These are phyloP conservation scores for Clitopilus passeckerianus DNA, from an alignment of 768 basidiomycete species.

Conservation along the genomic window DNA sequence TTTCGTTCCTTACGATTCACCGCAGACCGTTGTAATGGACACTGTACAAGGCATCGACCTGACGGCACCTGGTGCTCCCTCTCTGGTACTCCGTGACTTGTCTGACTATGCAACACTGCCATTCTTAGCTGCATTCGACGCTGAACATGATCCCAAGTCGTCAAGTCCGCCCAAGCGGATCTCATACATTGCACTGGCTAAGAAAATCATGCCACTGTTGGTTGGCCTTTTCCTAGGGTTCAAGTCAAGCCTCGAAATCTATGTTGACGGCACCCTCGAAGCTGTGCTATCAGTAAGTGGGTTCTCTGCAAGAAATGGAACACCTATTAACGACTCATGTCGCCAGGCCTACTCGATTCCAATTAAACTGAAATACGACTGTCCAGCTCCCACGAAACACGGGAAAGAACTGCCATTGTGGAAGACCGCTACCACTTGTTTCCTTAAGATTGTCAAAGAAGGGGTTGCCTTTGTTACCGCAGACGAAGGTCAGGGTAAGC, in stretches of 20 bases:
- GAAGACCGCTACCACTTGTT: constrained; percentile 89
- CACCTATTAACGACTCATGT: background rate
- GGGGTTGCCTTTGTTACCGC: constrained; percentile 46
- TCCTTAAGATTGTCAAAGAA: constrained; percentile 70
- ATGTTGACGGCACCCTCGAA: constrained; percentile 80
- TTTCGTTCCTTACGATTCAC: background rate
- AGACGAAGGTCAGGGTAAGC: constrained; percentile 42
- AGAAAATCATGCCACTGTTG: constrained; percentile 81
- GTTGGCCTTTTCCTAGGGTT: constrained; percentile 73
- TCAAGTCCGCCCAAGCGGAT: constrained; percentile 56
- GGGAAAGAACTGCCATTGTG: constrained; percentile 87
- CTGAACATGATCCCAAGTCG: constrained; percentile 34
- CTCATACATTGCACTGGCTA: constrained; percentile 87
- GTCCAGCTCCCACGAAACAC: constrained; percentile 83
- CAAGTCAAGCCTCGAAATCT: constrained; percentile 57
- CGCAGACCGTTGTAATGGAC: constrained; percentile 67
- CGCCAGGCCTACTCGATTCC: constrained; percentile 92
- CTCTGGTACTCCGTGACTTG: constrained; percentile 76
- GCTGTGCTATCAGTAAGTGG: constrained; percentile 65
- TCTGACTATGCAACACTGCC: constrained; percentile 85
- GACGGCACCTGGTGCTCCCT: constrained; percentile 53
- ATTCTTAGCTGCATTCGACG: constrained; percentile 76
- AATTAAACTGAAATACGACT: constrained; percentile 92
- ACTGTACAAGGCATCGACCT: constrained; percentile 67
- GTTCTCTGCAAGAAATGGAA: no score